These are phyloP conservation scores for Emergomyces orientalis DNA, from an alignment of 2,329 filamentous ascomycete species.

Conservation along the genomic window DNA sequence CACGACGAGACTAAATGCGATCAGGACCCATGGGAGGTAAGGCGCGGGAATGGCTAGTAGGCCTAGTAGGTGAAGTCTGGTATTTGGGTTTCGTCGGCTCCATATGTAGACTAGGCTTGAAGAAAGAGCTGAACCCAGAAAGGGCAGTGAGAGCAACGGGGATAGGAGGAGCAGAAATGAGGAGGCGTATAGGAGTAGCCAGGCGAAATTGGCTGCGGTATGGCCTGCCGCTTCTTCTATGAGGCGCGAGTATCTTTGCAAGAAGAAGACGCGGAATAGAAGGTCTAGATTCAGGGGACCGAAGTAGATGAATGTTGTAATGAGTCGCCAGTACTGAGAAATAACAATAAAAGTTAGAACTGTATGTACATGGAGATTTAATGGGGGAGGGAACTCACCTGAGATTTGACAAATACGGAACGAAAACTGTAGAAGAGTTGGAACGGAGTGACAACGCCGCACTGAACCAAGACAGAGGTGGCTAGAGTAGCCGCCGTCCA, in stretches of 20 bases:
- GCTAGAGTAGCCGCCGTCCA: constrained; percentile 91
- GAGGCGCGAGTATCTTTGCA: constrained; percentile 89
- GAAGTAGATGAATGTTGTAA: constrained; percentile 96
- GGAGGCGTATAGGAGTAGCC: constrained; percentile 81
- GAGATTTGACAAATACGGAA: constrained; percentile 80
- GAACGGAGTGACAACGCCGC: constrained; percentile 82
- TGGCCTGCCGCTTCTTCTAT: constrained; percentile 90
- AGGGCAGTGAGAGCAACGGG: constrained; percentile 81
- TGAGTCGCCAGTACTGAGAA: constrained; percentile 74
- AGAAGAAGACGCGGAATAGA: constrained; percentile 96
- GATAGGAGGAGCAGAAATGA: constrained; percentile 70
- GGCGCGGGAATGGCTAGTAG: constrained; percentile 86
- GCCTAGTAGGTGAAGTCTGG: constrained; percentile 77
- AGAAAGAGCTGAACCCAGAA: constrained; percentile 85
- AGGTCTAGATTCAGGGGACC: constrained; percentile 89
- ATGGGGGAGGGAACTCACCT: constrained; percentile 49
- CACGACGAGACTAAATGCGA: constrained; percentile 84
- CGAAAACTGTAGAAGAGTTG: constrained; percentile 96
- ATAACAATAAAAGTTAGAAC: constrained; percentile 7
- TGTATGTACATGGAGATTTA: too few species aligned
- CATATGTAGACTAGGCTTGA: constrained; percentile 96
- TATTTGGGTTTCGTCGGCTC: constrained; percentile 90
- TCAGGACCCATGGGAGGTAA: constrained; percentile 90
- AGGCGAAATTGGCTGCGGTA: constrained; percentile 87
- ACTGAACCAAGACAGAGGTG: constrained; percentile 84